Conservation (phyloP, 306 rosid genomes). For the Corylus avellana region DNA sequence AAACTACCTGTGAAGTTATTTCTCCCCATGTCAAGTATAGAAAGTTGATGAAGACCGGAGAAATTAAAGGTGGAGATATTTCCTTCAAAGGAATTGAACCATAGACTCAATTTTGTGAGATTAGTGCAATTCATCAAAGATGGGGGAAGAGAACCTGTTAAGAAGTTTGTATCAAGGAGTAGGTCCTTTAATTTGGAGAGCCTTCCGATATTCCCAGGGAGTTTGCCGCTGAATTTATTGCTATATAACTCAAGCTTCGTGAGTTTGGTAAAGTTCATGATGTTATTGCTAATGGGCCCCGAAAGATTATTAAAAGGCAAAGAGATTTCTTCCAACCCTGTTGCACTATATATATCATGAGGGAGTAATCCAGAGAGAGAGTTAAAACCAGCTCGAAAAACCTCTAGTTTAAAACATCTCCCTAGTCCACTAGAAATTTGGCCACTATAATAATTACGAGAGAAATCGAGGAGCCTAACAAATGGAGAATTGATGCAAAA, state of each 20-base stretch:
- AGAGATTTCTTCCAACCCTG: neutral
- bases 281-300: neutral
- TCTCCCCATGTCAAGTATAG: neutral
- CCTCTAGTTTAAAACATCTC: slow-evolving; percentile 4
- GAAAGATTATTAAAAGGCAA: neutral
- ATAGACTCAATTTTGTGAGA: neutral
- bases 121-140: slow-evolving; percentile 12
- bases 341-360: neutral
- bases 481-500: neutral
- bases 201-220: neutral
- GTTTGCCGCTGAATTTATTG: neutral
- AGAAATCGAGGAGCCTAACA: slow-evolving; percentile 11
- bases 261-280: slow-evolving; percentile 8
- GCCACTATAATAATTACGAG: neutral
- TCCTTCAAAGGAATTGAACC: neutral
- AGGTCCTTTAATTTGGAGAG: slow-evolving; percentile 3
- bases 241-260: neutral
- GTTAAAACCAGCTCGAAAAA: slow-evolving; percentile 13
- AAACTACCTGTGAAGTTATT: slow-evolving; percentile 5
- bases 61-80: slow-evolving; percentile 3
- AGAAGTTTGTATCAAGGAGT: neutral
- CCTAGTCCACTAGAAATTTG: neutral
- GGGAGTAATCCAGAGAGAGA: slow-evolving; percentile 5
- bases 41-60: neutral
- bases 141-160: slow-evolving; percentile 1